Conservation (phyloP, 2,329 filamentous ascomycete species). For the Neophaeococcomyces mojaviensis region DNA sequence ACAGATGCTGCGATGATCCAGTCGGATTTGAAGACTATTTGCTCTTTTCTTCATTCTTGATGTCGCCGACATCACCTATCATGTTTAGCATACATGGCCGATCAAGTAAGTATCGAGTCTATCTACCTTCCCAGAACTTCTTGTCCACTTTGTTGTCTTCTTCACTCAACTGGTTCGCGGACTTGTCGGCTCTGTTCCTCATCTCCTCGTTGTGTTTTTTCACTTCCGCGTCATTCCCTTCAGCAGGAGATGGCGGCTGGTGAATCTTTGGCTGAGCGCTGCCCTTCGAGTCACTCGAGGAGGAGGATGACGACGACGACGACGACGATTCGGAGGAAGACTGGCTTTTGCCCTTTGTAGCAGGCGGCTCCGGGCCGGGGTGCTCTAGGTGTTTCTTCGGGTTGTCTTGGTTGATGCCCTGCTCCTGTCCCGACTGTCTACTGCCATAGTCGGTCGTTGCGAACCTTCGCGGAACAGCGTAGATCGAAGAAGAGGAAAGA, state of each 20-base stretch:
- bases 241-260: slow-evolving; percentile 20
- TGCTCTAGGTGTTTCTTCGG: slow-evolving; percentile 20
- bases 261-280: slow-evolving; percentile 16
- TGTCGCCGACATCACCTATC: slow-evolving; percentile 18
- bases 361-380: slow-evolving; percentile 21
- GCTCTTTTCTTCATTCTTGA: slow-evolving; percentile 3
- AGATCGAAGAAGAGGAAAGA: background rate
- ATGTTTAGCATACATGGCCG: too few species aligned
- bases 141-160: slow-evolving; percentile 24
- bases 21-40: background rate
- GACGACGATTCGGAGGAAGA: background rate
- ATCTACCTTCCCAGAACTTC: slow-evolving; percentile 21
- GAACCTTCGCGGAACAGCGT: slow-evolving; percentile 11
- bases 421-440: slow-evolving; percentile 18
- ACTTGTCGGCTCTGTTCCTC: slow-evolving; percentile 7
- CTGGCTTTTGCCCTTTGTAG: background rate
- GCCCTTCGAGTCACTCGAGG: slow-evolving; percentile 1
- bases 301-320: background rate
- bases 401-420: slow-evolving; percentile 17
- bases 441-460: slow-evolving; percentile 19
- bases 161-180: slow-evolving; percentile 19
- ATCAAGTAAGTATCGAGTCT: background rate
- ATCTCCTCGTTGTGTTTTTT: slow-evolving; percentile 18
- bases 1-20: background rate
- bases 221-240: slow-evolving; percentile 20